These are phyloP conservation scores for Myxozyma vanderwaltii DNA, from an alignment of 805 yeast species.

Conservation along the genomic window DNA sequence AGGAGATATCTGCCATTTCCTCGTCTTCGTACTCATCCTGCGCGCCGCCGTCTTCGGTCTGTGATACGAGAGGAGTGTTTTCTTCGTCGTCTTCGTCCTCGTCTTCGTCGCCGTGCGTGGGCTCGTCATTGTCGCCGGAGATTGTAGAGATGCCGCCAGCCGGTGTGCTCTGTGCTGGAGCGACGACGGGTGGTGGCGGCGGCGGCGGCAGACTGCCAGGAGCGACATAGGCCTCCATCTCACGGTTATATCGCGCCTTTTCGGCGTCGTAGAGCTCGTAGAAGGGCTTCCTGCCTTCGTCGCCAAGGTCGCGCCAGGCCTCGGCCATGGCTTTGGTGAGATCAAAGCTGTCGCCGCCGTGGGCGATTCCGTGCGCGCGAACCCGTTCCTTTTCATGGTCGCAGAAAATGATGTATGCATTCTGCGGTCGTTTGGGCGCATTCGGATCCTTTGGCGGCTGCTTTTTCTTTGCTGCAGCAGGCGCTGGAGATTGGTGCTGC, in stretches of 20 bases:
- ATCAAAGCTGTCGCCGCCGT: conserved; percentile 51
- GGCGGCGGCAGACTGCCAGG: conserved; percentile 21
- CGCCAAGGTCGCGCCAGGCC: conserved; percentile 76
- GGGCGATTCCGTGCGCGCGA: conserved; percentile 57
- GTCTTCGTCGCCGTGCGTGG: not conserved
- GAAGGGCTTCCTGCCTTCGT: conserved; percentile 69
- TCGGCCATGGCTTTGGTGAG: conserved; percentile 79
- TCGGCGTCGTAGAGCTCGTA: conserved; percentile 77
- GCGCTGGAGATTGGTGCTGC: not conserved
- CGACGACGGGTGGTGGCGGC: not conserved
- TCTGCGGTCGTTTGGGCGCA: conserved; percentile 85
- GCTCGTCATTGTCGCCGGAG: not conserved
- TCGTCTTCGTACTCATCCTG: conserved; percentile 26
- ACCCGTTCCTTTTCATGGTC: conserved; percentile 80
- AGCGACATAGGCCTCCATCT: conserved; percentile 53
- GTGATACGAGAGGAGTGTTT: not conserved
- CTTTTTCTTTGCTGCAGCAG: conserved; percentile 37
- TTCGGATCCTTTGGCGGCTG: conserved; percentile 71
- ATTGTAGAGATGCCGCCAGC: not conserved
- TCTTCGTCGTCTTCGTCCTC: not conserved
- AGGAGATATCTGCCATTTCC: conserved; percentile 27
- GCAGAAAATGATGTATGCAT: conserved; percentile 85
- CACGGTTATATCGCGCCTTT: conserved; percentile 69
- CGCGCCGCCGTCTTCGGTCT: conserved; percentile 13
- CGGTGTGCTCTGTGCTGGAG: not conserved